Evolutionary conservation across 1,139 yeast species (phyloP).

Genomic region (Taphrina populina): DNA sequence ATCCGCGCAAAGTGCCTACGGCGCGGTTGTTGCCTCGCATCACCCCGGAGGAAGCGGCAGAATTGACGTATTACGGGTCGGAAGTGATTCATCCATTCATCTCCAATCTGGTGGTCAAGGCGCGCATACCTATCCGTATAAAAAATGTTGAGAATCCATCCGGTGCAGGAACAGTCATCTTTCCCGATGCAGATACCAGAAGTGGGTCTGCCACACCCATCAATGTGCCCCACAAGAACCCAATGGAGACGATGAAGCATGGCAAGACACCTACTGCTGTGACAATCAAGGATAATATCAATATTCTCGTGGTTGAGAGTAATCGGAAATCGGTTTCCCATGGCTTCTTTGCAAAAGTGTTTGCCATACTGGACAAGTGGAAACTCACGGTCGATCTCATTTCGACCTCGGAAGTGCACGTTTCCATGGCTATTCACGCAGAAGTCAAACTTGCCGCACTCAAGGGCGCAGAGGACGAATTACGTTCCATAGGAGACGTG

Average conservation of each 20-base stretch:
- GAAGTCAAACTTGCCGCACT: slow-evolving; percentile 54
- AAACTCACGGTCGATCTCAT: slow-evolving; percentile 90
- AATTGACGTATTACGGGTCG: slow-evolving; percentile 92
- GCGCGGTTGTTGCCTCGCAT: slow-evolving; percentile 83
- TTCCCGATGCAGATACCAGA: slow-evolving; percentile 82
- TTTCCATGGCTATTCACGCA: slow-evolving; percentile 92
- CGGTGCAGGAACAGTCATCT: slow-evolving; percentile 88
- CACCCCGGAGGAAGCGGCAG: slow-evolving; percentile 98
- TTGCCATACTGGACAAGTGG: slow-evolving; percentile 78
- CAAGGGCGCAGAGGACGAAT: slow-evolving; percentile 55
- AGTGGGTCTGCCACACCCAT: slow-evolving; percentile 86
- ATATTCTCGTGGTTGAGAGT: slow-evolving; percentile 88
- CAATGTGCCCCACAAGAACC: slow-evolving; percentile 54
- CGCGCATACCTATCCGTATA: slow-evolving; percentile 92
- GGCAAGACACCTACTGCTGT: slow-evolving; percentile 92
- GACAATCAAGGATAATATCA: slow-evolving; percentile 88
- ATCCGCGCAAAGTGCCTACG: slow-evolving; percentile 88
- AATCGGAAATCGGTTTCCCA: slow-evolving; percentile 90
- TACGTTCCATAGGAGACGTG: slow-evolving; percentile 78
- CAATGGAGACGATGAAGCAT: slow-evolving; percentile 42
- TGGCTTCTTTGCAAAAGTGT: slow-evolving; percentile 89
- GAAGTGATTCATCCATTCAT: slow-evolving; percentile 99
- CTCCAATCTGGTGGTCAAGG: slow-evolving; percentile 96
- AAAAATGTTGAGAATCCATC: slow-evolving; percentile 90
- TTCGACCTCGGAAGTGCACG: slow-evolving; percentile 96